Evolutionary conservation across 208 protist species (phyloP).

Genomic region (Kentomonas sorsogonicus): DNA sequence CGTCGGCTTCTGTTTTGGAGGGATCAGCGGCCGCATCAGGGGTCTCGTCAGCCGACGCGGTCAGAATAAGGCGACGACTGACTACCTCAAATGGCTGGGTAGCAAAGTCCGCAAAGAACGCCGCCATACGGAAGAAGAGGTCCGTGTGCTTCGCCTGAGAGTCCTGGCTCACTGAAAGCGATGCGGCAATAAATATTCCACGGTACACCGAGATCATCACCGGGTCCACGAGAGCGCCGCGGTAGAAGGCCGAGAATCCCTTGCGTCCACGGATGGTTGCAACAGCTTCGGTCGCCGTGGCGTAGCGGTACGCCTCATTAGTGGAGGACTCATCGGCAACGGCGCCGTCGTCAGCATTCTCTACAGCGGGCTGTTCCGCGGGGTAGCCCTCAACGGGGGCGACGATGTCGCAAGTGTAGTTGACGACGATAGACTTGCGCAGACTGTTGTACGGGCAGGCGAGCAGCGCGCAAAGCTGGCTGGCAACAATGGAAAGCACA

Average conservation of each 20-base stretch:
- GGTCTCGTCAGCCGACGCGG: slow-evolving; percentile 39
- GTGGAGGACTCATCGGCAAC: not conserved
- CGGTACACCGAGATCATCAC: slow-evolving; percentile 63
- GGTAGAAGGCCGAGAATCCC: slow-evolving; percentile 72
- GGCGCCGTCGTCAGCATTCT: slow-evolving; percentile 1
- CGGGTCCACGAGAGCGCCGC: slow-evolving; percentile 48
- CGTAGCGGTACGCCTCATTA: slow-evolving; percentile 61
- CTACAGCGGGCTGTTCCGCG: not conserved
- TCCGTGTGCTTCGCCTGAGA: slow-evolving; percentile 42
- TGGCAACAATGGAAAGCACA: slow-evolving; percentile 43
- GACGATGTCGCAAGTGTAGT: slow-evolving; percentile 77
- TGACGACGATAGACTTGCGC: slow-evolving; percentile 70
- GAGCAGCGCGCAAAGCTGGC: slow-evolving; percentile 44
- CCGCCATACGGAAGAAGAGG: slow-evolving; percentile 40
- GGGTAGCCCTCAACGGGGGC: slow-evolving; percentile 16
- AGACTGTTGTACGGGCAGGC: slow-evolving; percentile 62
- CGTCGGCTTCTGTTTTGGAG: too few species aligned
- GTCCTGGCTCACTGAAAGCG: slow-evolving; percentile 24
- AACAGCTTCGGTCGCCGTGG: slow-evolving; percentile 40
- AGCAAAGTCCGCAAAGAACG: slow-evolving; percentile 47
- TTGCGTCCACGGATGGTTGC: slow-evolving; percentile 37
- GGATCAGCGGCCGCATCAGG: too few species aligned
- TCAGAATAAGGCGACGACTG: slow-evolving; percentile 64
- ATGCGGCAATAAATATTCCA: slow-evolving; percentile 42
- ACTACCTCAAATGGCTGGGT: slow-evolving; percentile 82